Evolutionary conservation across 441 rosid species (phyloP).

Genomic region (Erodium chrysanthum): DNA sequence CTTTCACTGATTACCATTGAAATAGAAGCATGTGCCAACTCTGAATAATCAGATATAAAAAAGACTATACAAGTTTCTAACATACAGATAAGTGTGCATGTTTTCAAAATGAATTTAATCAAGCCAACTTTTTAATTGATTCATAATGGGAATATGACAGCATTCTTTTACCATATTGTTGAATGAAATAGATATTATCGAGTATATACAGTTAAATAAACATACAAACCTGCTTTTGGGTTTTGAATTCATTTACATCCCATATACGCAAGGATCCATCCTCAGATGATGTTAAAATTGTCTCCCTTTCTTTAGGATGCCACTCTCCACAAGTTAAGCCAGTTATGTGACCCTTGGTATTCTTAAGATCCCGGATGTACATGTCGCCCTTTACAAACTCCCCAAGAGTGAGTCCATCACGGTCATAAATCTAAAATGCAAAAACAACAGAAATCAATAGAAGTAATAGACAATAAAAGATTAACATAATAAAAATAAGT

Average conservation of each 20-base stretch:
- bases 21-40: not conserved
- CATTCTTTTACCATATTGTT: not conserved
- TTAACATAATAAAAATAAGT: not conserved
- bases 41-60: not conserved
- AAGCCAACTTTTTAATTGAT: not conserved
- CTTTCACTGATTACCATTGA: not conserved
- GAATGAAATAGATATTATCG: not conserved
- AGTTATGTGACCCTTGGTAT: conserved; percentile 86
- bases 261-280: conserved; percentile 92
- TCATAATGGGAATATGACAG: not conserved
- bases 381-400: conserved; percentile 96
- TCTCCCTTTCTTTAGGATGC: conserved; percentile 82
- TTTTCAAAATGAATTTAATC: not conserved
- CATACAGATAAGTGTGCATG: not conserved
- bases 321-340: conserved; percentile 96
- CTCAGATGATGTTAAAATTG: conserved; percentile 85
- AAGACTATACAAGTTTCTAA: not conserved
- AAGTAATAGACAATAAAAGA: not conserved
- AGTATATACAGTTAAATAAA: not conserved
- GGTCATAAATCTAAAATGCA: conserved; percentile 66
- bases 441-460: conserved; percentile 15
- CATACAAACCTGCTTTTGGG: conserved; percentile 71
- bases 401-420: conserved; percentile 89
- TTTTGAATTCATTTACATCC: conserved; percentile 93
- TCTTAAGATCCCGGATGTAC: conserved; percentile 94